Evolutionary conservation across 2,329 filamentous ascomycete species (phyloP).

Genomic region (Paracoccidioides brasiliensis): DNA sequence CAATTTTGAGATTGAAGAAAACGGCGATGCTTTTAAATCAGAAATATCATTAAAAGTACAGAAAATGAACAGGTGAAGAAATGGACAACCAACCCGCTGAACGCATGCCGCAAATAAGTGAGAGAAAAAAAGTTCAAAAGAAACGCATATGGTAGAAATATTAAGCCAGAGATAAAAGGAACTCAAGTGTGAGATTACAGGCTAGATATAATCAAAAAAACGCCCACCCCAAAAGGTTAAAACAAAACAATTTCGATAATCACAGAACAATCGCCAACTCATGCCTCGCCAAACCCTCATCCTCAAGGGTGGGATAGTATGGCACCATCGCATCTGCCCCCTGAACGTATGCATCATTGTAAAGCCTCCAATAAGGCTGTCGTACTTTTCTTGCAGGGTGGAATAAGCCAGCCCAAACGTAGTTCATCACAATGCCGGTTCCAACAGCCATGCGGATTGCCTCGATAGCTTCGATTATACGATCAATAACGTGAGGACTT

Average conservation of each 20-base stretch:
- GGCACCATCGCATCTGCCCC: conserved; percentile 89
- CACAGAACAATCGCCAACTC: conserved; percentile 76
- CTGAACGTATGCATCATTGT: conserved; percentile 95
- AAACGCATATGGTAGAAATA: not conserved
- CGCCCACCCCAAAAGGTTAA: not conserved
- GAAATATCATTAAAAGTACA: not conserved
- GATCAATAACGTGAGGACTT: conserved; percentile 93
- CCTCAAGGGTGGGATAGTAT: conserved; percentile 79
- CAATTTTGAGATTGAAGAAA: not conserved
- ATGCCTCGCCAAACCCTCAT: conserved; percentile 63
- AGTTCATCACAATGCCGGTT: conserved; percentile 88
- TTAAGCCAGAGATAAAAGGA: conserved; percentile 1
- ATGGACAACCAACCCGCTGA: not conserved
- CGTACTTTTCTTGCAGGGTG: conserved; percentile 92
- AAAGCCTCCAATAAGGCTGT: conserved; percentile 88
- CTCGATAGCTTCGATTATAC: conserved; percentile 94
- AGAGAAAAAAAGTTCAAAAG: not conserved
- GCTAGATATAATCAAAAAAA: not conserved
- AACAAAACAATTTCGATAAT: conserved; percentile 11
- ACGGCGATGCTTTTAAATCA: not conserved
- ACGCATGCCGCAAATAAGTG: not conserved
- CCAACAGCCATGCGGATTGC: conserved; percentile 89
- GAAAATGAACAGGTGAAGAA: not conserved
- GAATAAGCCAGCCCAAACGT: conserved; percentile 94
- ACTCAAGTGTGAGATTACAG: not conserved